A percentile compares a stretch with the other conserved stretches of the same genome.
These are phyloP conservation scores for Luzula sylvatica DNA, from an alignment of 176 grass and related monocot genomes.

Conservation along the genomic window DNA sequence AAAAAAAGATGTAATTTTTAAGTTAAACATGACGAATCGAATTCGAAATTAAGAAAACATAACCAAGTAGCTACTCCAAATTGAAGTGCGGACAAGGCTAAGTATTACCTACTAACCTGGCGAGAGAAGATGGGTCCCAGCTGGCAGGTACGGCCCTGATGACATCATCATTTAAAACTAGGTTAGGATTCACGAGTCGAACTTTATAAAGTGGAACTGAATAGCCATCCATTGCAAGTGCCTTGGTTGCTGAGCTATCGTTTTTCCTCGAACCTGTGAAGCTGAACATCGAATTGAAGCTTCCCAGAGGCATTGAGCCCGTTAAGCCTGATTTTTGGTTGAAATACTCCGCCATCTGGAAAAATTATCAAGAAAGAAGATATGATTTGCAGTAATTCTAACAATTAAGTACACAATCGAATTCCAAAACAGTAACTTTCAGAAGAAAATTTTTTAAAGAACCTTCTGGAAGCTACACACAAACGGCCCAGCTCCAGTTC, in stretches of 20 bases:
- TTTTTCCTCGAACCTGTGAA: constrained; percentile 84
- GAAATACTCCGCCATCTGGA: constrained; percentile 93
- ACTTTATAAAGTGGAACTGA: constrained; percentile 52
- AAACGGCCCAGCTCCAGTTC: constrained; percentile 21
- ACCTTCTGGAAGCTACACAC: constrained; percentile 69
- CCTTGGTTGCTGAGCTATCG: constrained; percentile 60
- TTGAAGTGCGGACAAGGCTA: constrained; percentile 36
- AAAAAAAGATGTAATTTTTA: constrained; percentile 13
- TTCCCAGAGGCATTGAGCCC: constrained; percentile 68
- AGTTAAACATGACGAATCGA: constrained; percentile 13
- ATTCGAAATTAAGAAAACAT: background rate
- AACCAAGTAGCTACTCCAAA: constrained; percentile 37
- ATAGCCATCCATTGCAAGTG: constrained; percentile 70
- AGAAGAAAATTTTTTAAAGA: constrained; percentile 8
- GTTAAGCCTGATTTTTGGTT: constrained; percentile 61
- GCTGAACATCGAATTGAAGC: constrained; percentile 89
- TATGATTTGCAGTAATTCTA: background rate
- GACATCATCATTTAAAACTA: constrained; percentile 42
- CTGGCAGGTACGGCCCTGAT: constrained; percentile 52
- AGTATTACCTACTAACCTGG: constrained; percentile 98
- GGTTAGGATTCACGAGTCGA: constrained; percentile 36
- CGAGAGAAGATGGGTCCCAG: constrained; percentile 89
- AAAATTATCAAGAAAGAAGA: background rate
- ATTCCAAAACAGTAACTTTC: constrained; percentile 20
- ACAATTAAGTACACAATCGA: background rate